Evolutionary conservation across 2,329 filamentous ascomycete species (phyloP).

Genomic region (Stagonosporopsis tanaceti): DNA sequence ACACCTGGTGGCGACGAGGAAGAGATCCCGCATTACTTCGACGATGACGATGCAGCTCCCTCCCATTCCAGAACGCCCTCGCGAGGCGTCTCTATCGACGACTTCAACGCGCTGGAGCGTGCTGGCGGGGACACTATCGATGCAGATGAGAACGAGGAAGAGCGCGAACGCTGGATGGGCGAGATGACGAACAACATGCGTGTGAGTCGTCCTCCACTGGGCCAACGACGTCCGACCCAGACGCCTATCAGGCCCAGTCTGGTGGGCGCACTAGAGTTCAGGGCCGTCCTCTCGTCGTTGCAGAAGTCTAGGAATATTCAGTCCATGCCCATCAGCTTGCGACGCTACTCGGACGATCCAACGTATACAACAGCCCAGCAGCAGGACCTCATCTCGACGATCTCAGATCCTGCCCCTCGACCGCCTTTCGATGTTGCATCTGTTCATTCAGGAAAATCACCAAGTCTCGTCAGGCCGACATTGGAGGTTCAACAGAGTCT

Average conservation of each 20-base stretch:
- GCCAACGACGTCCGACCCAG: conserved; percentile 74
- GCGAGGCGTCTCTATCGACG: conserved; percentile 63
- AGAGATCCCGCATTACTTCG: conserved; percentile 61
- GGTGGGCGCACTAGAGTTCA: conserved; percentile 91
- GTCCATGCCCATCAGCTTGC: conserved; percentile 71
- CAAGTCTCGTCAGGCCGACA: conserved; percentile 34
- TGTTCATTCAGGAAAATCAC: conserved; percentile 28
- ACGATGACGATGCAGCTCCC: conserved; percentile 64
- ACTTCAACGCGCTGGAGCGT: conserved; percentile 68
- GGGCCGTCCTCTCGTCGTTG: conserved; percentile 86
- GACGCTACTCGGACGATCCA: conserved; percentile 73
- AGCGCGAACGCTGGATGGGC: conserved; percentile 70
- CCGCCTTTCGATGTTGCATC: conserved; percentile 47
- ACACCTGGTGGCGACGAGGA: conserved; percentile 66
- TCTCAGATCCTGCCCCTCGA: conserved; percentile 57
- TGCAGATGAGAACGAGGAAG: conserved; percentile 66
- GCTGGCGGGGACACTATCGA: conserved; percentile 66
- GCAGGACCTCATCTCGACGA: conserved; percentile 57
- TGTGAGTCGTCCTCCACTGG: conserved; percentile 72
- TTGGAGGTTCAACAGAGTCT: conserved; percentile 40
- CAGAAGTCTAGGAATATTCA: conserved; percentile 81
- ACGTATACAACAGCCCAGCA: conserved; percentile 56
- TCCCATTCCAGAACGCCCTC: conserved; percentile 48
- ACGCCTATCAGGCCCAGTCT: conserved; percentile 91
- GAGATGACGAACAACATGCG: conserved; percentile 96